A percentile compares a stretch with the other conserved stretches of the same genome.
phyloP scores from a whole-genome alignment of 2,329 filamentous ascomycete genomes.

The Lachnellula arida region DNA sequence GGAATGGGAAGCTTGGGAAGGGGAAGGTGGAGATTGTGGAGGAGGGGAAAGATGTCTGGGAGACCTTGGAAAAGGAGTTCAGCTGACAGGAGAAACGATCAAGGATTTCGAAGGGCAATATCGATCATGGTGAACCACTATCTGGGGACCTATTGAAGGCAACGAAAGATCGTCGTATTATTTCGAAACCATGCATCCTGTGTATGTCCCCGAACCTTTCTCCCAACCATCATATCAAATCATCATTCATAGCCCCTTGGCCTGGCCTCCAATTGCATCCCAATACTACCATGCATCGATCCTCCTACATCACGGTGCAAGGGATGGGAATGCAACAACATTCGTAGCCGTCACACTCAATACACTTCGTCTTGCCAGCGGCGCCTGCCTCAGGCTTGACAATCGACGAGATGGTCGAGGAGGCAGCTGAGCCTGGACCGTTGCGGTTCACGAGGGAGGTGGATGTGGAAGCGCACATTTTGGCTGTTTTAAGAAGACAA shows the following conservation, averaged over 20 bases:
- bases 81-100: slow-evolving; percentile 19
- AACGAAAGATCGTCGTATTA: background rate
- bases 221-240: background rate
- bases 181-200: background rate
- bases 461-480: slow-evolving; percentile 33
- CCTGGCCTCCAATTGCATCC: background rate
- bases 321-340: slow-evolving; percentile 53
- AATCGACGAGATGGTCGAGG: slow-evolving; percentile 46
- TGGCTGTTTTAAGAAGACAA: background rate
- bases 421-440: slow-evolving; percentile 45
- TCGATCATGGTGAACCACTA: too few relatives aligned
- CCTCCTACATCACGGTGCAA: slow-evolving; percentile 44
- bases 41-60: slow-evolving; percentile 38
- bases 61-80: slow-evolving; percentile 39
- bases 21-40: slow-evolving; percentile 13
- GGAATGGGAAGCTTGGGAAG: background rate
- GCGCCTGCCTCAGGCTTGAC: slow-evolving; percentile 43
- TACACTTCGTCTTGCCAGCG: slow-evolving; percentile 43
- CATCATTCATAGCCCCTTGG: background rate
- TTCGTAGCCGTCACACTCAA: slow-evolving; percentile 42
- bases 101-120: too few relatives aligned
- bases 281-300: background rate
- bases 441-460: slow-evolving; percentile 37
- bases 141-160: background rate
- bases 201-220: background rate